phyloP scores from a whole-genome alignment of 2,329 filamentous ascomycete species.

The Eutypella sp. region DNA sequence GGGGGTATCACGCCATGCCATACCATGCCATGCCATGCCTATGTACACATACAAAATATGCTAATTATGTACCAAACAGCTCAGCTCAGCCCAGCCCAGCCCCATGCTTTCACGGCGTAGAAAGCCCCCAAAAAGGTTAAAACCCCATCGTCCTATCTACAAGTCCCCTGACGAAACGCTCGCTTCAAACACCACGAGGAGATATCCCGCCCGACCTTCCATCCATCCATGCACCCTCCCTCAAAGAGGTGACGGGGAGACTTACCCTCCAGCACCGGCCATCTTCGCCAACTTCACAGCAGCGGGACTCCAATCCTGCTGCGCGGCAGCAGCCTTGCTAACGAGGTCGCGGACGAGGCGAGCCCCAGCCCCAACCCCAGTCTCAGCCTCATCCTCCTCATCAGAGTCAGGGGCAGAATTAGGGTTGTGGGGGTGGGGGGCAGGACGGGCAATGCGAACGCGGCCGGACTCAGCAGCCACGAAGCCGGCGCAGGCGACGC shows the following conservation, averaged over 20 bases:
- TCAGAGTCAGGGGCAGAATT: not conserved
- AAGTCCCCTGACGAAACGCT: too few species aligned
- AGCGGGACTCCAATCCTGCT: constrained; percentile 5
- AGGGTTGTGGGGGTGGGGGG: not conserved
- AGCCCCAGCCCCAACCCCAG: constrained; percentile 7
- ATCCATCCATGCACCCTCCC: too few species aligned
- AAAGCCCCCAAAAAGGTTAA: too few species aligned
- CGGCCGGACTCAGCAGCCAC: constrained; percentile 45
- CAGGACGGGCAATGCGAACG: constrained; percentile 40
- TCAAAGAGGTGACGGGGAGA: too few species aligned
- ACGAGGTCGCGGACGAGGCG: constrained; percentile 11
- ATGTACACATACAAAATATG: too few species aligned
- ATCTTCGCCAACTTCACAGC: constrained; percentile 4
- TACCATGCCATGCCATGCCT: too few species aligned
- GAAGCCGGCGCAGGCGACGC: constrained; percentile 56
- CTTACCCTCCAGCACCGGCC: not conserved
- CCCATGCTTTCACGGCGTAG: too few species aligned
- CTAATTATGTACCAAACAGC: too few species aligned
- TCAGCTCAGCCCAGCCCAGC: too few species aligned
- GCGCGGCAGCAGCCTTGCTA: constrained; percentile 8
- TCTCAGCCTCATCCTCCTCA: not conserved
- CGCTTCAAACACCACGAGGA: not conserved
- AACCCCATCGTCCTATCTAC: too few species aligned
- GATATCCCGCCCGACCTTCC: not conserved
- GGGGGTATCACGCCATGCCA: too few species aligned